A percentile compares a stretch with the other conserved stretches of the same genome.
Evolutionary conservation across 1,139 yeast species (phyloP).

Genomic region (Torulaspora pretoriensis): DNA sequence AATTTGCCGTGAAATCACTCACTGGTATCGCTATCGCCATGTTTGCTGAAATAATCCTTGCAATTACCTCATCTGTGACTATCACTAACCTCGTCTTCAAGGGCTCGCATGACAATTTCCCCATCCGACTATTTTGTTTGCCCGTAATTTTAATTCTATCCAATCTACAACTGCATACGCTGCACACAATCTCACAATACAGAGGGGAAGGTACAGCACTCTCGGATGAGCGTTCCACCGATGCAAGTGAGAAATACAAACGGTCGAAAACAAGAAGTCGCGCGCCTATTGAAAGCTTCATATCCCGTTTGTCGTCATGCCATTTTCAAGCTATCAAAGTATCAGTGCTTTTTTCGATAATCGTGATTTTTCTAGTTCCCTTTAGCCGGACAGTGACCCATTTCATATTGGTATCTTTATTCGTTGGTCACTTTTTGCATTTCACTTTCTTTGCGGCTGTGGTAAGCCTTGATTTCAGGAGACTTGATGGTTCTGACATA

Average conservation of each 20-base stretch:
- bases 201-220: slow-evolving; percentile 29
- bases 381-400: slow-evolving; percentile 41
- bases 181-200: slow-evolving; percentile 41
- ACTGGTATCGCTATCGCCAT: slow-evolving; percentile 61
- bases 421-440: slow-evolving; percentile 57
- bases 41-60: slow-evolving; percentile 46
- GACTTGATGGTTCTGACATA: slow-evolving; percentile 58
- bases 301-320: slow-evolving; percentile 12
- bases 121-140: slow-evolving; percentile 41
- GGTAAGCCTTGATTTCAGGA: slow-evolving; percentile 59
- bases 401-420: slow-evolving; percentile 43
- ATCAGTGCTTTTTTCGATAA: slow-evolving; percentile 7
- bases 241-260: background rate
- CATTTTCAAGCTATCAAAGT: slow-evolving; percentile 9
- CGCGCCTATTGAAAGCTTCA: slow-evolving; percentile 29
- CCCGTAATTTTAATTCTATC: slow-evolving; percentile 42
- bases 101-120: slow-evolving; percentile 38
- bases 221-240: background rate
- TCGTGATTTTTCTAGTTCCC: slow-evolving; percentile 32
- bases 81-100: slow-evolving; percentile 41
- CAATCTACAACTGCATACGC: slow-evolving; percentile 45
- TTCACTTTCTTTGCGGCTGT: slow-evolving; percentile 61
- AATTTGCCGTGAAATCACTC: slow-evolving; percentile 53
- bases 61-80: slow-evolving; percentile 51
- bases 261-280: background rate